A percentile compares a stretch with the other conserved stretches of the same genome.
These are phyloP conservation scores for Gymnopilus dilepis DNA, from an alignment of 768 basidiomycete genomes.

Conservation along the genomic window DNA sequence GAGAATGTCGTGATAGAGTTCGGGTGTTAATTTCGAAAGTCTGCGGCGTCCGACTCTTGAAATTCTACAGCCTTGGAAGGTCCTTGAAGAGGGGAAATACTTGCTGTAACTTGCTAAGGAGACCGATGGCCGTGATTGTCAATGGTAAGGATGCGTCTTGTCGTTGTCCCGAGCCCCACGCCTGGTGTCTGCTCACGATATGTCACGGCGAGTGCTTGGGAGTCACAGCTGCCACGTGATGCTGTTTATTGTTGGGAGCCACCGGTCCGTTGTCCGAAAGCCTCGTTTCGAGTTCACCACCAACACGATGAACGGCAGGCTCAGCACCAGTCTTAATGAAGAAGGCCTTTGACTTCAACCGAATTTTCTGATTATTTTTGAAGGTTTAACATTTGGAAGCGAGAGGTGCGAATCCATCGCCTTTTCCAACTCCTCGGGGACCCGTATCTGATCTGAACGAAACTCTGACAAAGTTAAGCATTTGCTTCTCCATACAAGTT, in stretches of 20 bases:
- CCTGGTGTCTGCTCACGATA: not conserved
- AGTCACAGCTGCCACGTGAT: constrained; percentile 8
- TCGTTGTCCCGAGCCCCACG: too few species aligned
- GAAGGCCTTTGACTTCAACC: not conserved
- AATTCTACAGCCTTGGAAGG: too few species aligned
- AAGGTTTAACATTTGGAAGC: not conserved
- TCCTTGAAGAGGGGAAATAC: not conserved
- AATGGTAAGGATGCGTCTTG: too few species aligned
- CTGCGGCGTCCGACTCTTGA: too few species aligned
- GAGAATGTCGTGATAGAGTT: not conserved
- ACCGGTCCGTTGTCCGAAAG: not conserved
- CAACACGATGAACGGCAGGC: too few species aligned
- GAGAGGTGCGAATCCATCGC: constrained; percentile 10
- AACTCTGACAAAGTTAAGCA: constrained; percentile 4
- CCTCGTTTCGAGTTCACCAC: too few species aligned
- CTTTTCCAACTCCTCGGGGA: constrained; percentile 17
- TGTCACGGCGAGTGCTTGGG: not conserved
- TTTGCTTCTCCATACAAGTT: not conserved
- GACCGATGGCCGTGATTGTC: not conserved
- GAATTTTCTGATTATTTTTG: not conserved
- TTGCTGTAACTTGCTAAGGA: not conserved
- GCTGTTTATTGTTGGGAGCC: not conserved
- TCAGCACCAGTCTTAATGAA: too few species aligned
- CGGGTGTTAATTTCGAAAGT: too few species aligned
- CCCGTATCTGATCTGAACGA: constrained; percentile 1